These are phyloP conservation scores for Phoenix dactylifera DNA, from an alignment of 176 grass and related monocot genomes.

Conservation along the genomic window DNA sequence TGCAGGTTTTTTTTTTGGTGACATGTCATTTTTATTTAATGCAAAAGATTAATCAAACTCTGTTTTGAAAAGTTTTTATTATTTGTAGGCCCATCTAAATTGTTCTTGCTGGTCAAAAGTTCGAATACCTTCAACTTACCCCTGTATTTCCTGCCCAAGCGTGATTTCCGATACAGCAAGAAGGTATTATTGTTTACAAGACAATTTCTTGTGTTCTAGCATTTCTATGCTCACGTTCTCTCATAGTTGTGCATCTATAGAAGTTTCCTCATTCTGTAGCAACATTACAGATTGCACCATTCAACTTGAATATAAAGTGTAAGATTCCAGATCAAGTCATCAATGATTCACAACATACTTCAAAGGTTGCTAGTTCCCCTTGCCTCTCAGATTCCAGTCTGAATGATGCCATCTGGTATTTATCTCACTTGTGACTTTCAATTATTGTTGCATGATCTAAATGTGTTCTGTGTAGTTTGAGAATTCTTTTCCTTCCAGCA, in stretches of 20 bases:
- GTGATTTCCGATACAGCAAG: constrained; percentile 82
- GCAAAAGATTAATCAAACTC: too few species aligned
- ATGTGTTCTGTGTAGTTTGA: not conserved
- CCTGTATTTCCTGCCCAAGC: constrained; percentile 72
- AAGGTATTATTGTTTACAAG: constrained; percentile 38
- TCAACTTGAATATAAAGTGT: constrained; percentile 68
- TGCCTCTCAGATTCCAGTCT: constrained; percentile 25
- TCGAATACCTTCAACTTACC: constrained; percentile 61
- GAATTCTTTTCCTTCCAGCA: not conserved
- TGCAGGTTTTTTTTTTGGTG: constrained; percentile 31
- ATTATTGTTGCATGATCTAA: too few species aligned
- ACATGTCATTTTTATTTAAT: too few species aligned
- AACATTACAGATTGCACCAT: constrained; percentile 36
- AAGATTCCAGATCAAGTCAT: constrained; percentile 23
- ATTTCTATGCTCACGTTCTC: not conserved
- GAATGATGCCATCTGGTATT: constrained; percentile 75
- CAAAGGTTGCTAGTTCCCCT: constrained; percentile 14
- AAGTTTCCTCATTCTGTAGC: not conserved
- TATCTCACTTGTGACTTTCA: constrained; percentile 9
- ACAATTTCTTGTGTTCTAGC: constrained; percentile 8
- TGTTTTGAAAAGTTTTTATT: not conserved
- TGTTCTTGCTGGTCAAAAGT: constrained; percentile 78
- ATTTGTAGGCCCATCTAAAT: constrained; percentile 59
- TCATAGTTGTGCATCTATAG: not conserved
- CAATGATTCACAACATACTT: constrained; percentile 20